These are phyloP conservation scores for Thuidium tamariscinum DNA, from an alignment of 225 moss, liverwort and hornwort genomes.

Conservation along the genomic window DNA sequence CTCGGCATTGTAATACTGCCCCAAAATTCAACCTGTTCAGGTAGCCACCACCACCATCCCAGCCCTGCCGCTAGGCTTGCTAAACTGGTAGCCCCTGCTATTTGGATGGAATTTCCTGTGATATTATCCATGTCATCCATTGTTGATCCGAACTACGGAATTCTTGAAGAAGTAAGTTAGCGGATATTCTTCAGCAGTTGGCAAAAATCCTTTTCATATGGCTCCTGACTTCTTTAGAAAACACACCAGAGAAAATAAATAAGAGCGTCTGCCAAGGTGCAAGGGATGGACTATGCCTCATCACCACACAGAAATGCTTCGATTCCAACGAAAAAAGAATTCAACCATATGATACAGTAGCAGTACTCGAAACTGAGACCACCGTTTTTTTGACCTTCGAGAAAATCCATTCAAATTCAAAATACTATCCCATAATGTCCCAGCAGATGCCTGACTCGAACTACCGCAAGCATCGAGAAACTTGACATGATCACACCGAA, in stretches of 20 bases:
- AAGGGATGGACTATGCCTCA: neutral
- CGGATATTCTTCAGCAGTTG: neutral
- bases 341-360: neutral
- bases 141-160: neutral
- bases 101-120: conserved; percentile 16
- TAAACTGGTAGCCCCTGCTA: conserved; percentile 27
- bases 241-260: neutral
- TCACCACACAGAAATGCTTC: neutral
- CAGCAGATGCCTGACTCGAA: neutral
- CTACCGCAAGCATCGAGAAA: neutral
- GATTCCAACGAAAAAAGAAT: neutral
- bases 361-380: neutral
- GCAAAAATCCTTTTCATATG: neutral
- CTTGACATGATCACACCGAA: no score
- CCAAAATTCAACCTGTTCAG: conserved; percentile 36
- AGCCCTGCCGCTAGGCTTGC: conserved; percentile 31
- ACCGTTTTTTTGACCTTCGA: neutral
- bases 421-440: no score
- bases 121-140: conserved; percentile 32
- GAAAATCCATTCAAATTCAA: neutral
- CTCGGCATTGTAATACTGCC: conserved; percentile 16
- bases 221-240: neutral
- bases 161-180: neutral
- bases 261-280: neutral
- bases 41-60: conserved; percentile 38